Evolutionary conservation across 169 alveolate genomes (phyloP), one percentile per base, ranked within the genome.

Genomic region (Babesia ovis): DNA sequence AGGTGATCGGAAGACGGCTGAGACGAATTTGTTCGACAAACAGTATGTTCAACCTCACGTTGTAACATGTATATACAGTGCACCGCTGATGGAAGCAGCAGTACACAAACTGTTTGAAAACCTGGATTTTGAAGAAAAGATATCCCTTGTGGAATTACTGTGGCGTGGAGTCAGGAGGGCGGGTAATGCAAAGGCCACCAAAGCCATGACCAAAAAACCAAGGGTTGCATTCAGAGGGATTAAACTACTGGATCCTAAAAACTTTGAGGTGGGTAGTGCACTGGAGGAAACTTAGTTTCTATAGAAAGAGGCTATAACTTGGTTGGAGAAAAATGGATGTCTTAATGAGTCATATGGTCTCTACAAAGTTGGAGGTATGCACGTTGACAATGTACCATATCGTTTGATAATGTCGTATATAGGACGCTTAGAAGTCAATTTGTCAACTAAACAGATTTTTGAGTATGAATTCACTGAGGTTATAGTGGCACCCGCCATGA

Each of bases 141-240:
- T 66, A 53, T 76, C 85, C 16, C 23, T 66, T n/a, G 62, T 76
- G 16, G 85, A 76, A 62, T 34, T 76, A 12, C 32, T 42, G 31
- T 76, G 85, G 85, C 59, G 85, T 9, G 77, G 77, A 2, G 34
- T 51, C 12, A 56, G 85, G 25, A 62, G 85, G 62, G 56, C 54
- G 14, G 72, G 62, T 23, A 48, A 53, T 23, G 67, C 46, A 9
- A 68, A 76, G 43, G 71, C 62, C 42, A 57, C 45, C 16, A 60
- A 27, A 8, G 59, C 82, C 9, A 74, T 55, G 56, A 60, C 50
- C 18, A 27, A 50, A 25, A 61, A 45, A 29, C 59, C 71, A 5
- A 18, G 46, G 32, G 41, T 60, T 22, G 54, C 75, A 37, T 45
- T 74, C 57, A 50, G 46, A 34, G 67, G 68, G 14, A 61, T 74